phyloP scores from a whole-genome alignment of 2,329 filamentous ascomycete species.

The Aspergillus quadricinctus region DNA sequence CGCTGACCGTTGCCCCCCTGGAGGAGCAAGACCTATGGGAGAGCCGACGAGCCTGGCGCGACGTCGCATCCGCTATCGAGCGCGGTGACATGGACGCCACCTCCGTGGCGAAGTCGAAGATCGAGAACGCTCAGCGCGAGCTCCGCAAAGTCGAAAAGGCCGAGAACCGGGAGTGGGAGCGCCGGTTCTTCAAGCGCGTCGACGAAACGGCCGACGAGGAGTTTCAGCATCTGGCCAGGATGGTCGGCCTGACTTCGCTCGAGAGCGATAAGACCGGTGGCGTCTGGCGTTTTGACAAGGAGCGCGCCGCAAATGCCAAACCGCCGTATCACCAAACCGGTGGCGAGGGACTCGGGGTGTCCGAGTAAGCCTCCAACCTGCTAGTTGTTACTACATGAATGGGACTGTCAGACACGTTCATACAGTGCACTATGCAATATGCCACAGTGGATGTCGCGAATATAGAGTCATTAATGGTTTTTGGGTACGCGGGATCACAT shows the following conservation, averaged over 20 bases:
- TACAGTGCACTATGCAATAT: too few relatives aligned
- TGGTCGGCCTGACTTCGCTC: conserved; percentile 38
- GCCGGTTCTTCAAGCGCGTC: conserved; percentile 67
- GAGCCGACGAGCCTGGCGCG: conserved; percentile 80
- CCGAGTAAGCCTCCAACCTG: background rate
- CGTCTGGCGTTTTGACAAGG: conserved; percentile 63
- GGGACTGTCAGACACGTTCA: background rate
- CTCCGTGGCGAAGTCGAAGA: conserved; percentile 74
- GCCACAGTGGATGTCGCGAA: background rate
- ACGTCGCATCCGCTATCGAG: conserved; percentile 75
- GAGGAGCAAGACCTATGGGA: conserved; percentile 83
- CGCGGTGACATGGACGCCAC: conserved; percentile 81
- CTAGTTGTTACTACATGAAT: background rate
- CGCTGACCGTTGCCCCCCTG: conserved; percentile 66
- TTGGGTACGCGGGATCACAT: conserved; percentile 6
- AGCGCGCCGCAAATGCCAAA: conserved; percentile 44
- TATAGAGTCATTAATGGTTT: background rate
- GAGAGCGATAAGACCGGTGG: conserved; percentile 65
- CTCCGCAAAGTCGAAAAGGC: conserved; percentile 68
- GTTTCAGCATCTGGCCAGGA: conserved; percentile 42
- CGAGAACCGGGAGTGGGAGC: conserved; percentile 74
- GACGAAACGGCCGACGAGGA: conserved; percentile 34
- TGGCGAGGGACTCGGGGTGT: conserved; percentile 36
- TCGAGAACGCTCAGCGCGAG: conserved; percentile 82
- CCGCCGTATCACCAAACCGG: conserved; percentile 42